These are phyloP conservation scores for Oemleria cerasiformis DNA, from an alignment of 306 rosid species.

Conservation along the genomic window DNA sequence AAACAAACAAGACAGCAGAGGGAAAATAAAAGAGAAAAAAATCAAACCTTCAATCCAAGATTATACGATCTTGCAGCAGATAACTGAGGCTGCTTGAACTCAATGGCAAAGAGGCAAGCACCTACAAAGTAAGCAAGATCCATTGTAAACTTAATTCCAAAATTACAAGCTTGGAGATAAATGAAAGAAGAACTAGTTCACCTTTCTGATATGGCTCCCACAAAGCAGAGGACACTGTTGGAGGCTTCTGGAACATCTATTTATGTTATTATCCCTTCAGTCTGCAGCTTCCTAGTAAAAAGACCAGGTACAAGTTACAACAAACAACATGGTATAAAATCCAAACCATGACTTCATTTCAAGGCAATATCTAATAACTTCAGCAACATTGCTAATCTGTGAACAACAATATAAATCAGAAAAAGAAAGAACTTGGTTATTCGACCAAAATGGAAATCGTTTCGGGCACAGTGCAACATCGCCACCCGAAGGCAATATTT, in stretches of 20 bases:
- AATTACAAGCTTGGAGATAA: not conserved
- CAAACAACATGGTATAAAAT: not conserved
- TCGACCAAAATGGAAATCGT: not conserved
- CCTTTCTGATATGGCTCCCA: constrained; percentile 50
- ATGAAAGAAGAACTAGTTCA: constrained; percentile 22
- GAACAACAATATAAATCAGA: not conserved
- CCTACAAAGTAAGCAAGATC: constrained; percentile 42
- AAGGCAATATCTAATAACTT: not conserved
- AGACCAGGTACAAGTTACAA: not conserved
- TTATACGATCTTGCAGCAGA: constrained; percentile 48
- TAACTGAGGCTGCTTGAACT: constrained; percentile 39
- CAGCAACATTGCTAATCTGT: not conserved
- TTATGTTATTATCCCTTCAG: not conserved
- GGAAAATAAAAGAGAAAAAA: constrained; percentile 11
- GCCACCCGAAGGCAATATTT: not conserved
- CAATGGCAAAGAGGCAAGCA: constrained; percentile 26
- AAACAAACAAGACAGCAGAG: constrained; percentile 7
- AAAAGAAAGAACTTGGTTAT: not conserved
- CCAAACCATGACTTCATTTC: not conserved
- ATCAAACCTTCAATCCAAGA: constrained; percentile 54
- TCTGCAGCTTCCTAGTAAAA: constrained; percentile 5
- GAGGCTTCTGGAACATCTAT: constrained; percentile 45
- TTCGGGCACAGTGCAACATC: not conserved
- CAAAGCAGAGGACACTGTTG: constrained; percentile 40
- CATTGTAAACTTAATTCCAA: not conserved